Conservation (phyloP, 257 asterid species). For the Nicotiana otophora region DNA sequence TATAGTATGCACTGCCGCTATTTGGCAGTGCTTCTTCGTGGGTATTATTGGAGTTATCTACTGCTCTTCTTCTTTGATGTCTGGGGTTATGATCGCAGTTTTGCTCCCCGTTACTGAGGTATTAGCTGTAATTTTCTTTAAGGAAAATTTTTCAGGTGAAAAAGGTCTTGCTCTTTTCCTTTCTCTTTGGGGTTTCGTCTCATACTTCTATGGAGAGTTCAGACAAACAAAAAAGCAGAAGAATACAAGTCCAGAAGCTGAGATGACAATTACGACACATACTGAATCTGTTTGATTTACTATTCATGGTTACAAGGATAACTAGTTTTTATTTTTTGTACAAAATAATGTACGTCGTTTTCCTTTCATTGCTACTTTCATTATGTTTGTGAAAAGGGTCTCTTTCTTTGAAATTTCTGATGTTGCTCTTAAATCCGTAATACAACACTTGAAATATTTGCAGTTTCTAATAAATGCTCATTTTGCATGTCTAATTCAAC, state of each 20-base stretch:
- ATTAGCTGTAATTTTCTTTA: background rate
- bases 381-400: too few species aligned
- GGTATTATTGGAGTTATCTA: background rate
- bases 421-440: background rate
- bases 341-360: background rate
- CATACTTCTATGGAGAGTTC: background rate
- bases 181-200: background rate
- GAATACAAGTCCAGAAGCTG: background rate
- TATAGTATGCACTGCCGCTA: background rate
- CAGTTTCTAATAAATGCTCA: too few species aligned
- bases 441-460: too few species aligned
- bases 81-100: background rate
- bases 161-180: background rate
- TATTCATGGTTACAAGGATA: background rate
- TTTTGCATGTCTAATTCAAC: too few species aligned
- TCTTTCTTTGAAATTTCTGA: background rate
- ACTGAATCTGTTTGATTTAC: background rate
- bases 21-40: background rate
- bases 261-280: background rate
- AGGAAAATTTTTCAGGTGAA: background rate
- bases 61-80: background rate
- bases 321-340: background rate
- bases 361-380: background rate
- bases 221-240: background rate
- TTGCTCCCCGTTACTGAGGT: background rate